phyloP scores from a whole-genome alignment of 495 filamentous ascomycete genomes.

The Parmelia sp. region DNA sequence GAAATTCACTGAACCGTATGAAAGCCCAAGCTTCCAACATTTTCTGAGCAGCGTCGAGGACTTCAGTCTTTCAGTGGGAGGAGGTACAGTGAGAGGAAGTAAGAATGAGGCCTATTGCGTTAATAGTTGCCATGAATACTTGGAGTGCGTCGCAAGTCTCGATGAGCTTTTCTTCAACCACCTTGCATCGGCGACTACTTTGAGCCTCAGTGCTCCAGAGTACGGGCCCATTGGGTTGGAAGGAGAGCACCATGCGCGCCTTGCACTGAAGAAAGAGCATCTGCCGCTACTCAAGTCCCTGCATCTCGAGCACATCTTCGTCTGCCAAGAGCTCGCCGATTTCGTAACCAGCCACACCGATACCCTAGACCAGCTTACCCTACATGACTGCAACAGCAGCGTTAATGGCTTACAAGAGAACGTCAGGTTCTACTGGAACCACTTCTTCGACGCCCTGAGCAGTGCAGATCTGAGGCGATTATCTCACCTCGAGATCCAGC shows the following conservation, averaged over 20 bases:
- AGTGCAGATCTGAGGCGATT: background rate
- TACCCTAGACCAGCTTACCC: background rate
- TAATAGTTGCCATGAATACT: background rate
- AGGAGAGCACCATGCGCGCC: background rate
- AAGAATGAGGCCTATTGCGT: background rate
- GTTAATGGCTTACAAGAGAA: background rate
- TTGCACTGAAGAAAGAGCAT: background rate
- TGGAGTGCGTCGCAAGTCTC: background rate
- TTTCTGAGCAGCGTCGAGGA: background rate
- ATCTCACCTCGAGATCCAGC: background rate
- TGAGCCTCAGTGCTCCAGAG: background rate
- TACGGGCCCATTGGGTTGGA: conserved; percentile 5
- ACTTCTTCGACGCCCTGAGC: conserved; percentile 15
- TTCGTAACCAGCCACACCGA: background rate
- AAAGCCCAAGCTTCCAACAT: background rate
- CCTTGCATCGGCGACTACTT: background rate
- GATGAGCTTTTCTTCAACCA: background rate
- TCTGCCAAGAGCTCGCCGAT: conserved; percentile 6
- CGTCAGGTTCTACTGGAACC: conserved; percentile 7
- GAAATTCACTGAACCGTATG: background rate
- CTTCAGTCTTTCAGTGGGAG: background rate
- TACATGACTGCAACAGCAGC: conserved; percentile 1
- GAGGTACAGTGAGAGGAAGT: too few species aligned
- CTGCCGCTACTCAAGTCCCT: conserved; percentile 3
- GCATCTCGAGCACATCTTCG: conserved; percentile 6